Evolutionary conservation across 2,329 filamentous ascomycete species (phyloP), one percentile per base, ranked within the genome.

Genomic region (Diaporthe longicolla): DNA sequence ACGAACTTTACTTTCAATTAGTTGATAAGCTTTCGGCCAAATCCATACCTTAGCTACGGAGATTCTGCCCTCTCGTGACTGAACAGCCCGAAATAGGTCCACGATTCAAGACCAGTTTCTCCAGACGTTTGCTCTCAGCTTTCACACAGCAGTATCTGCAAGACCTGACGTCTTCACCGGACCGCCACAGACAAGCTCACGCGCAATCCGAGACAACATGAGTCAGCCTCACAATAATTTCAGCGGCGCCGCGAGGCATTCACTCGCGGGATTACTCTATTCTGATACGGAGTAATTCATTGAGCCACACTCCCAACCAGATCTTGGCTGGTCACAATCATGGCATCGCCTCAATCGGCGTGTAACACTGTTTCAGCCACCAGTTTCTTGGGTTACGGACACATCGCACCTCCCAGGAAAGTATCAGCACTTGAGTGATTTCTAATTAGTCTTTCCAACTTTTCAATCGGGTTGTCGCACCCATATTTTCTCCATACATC

Each of bases 11-110:
- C n/a, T 66, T 66, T 66, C 13, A 37, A 37, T 66, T 66, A 52
- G 45, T 66, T 21, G 32, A 52, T 45, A 52, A 52, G 63, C 63
- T 66, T 52, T 40, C 63, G 13, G 63, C n/a, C 63, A 54, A 24
- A 37, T 37, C 29, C 45, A 37, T 1, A n/a, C 1, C 21, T 52
- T 4, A 29, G 24, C 40, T 11, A 10, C 5, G 7, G 10, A n/a
- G 32, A 6, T 26, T 19, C 1, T 66, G 21, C 8, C 24, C 10
- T 29, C n/a, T 32, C 6, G 61, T 37, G 29, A 29, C 21, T 21
- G 21, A 35, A 35, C 21, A 37, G 21, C 26, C 9, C 24, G 29
- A 52, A 6, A 21, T 19, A 52, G 29, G 50, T 26, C 29, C 50
- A 29, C 32, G 29, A 66, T 66, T 66, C 61, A 66, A 26, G 24